A percentile compares a stretch with the other conserved stretches of the same genome.
phyloP scores from a whole-genome alignment of 2,329 filamentous ascomycete species.

The Diaporthe sp. region DNA sequence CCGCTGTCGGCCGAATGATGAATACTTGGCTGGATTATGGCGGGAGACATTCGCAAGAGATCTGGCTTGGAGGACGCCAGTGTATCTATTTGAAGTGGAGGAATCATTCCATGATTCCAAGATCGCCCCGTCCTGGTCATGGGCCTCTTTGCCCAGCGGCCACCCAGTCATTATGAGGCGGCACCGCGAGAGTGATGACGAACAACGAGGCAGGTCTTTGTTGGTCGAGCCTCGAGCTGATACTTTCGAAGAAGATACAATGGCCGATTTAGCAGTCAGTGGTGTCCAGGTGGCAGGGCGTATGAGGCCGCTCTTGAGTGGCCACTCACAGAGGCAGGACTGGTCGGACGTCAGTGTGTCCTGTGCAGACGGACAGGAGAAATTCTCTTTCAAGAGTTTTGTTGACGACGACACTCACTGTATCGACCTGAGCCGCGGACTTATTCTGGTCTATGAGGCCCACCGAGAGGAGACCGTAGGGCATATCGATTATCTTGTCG shows the following conservation, averaged over 20 bases:
- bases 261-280: neutral
- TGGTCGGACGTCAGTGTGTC: neutral
- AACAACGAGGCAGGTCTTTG: neutral
- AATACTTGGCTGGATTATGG: neutral
- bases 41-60: neutral
- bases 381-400: neutral
- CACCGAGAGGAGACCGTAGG: neutral
- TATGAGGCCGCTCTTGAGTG: neutral
- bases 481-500: neutral
- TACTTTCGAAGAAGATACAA: neutral
- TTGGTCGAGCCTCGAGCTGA: neutral
- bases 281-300: neutral
- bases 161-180: neutral
- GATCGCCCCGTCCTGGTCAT: neutral
- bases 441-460: neutral
- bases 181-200: neutral
- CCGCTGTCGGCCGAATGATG: neutral
- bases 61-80: neutral
- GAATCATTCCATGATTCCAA: neutral
- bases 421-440: neutral
- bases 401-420: neutral
- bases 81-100: neutral
- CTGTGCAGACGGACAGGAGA: neutral
- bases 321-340: neutral
- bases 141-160: neutral